Percentiles rank a stretch among this genome's conserved stretches.
Evolutionary conservation across 371 early-diverging fungal species (phyloP).

Genomic region (Lichtheimia ramosa): DNA sequence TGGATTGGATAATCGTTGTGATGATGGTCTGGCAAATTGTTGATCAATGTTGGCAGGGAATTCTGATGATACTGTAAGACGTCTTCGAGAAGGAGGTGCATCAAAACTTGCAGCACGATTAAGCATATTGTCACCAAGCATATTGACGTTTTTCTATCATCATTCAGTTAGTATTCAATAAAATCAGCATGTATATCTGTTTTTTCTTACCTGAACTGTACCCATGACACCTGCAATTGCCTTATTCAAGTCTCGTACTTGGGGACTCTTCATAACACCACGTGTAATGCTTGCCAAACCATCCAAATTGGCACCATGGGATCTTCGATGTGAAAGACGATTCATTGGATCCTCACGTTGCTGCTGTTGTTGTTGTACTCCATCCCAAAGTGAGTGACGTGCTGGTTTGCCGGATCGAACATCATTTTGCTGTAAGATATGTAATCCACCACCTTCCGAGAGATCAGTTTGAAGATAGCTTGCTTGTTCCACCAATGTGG

Average conservation of each 20-base stretch:
- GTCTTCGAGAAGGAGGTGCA: conserved; percentile 12
- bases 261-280: conserved; percentile 65
- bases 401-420: conserved; percentile 51
- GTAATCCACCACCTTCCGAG: conserved; percentile 48
- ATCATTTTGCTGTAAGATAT: conserved; percentile 64
- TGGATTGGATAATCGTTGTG: background rate
- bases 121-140: conserved; percentile 38
- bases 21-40: conserved; percentile 4
- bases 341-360: conserved; percentile 4
- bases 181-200: background rate
- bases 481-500: conserved; percentile 66
- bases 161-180: background rate
- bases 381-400: conserved; percentile 31
- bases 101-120: conserved; percentile 18
- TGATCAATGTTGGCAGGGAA: conserved; percentile 41
- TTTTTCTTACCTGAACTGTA: conserved; percentile 41
- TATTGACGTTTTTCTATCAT: conserved; percentile 47
- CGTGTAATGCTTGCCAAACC: conserved; percentile 37
- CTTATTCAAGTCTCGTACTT: conserved; percentile 58
- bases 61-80: conserved; percentile 32
- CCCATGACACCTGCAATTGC: conserved; percentile 63
- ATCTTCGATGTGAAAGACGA: conserved; percentile 22
- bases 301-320: conserved; percentile 26
- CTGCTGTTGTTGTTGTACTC: conserved; percentile 8
- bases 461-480: conserved; percentile 56